Evolutionary conservation across 768 basidiomycete species (phyloP), one percentile per base, ranked within the genome.

Genomic region (Saitozyma sp.): DNA sequence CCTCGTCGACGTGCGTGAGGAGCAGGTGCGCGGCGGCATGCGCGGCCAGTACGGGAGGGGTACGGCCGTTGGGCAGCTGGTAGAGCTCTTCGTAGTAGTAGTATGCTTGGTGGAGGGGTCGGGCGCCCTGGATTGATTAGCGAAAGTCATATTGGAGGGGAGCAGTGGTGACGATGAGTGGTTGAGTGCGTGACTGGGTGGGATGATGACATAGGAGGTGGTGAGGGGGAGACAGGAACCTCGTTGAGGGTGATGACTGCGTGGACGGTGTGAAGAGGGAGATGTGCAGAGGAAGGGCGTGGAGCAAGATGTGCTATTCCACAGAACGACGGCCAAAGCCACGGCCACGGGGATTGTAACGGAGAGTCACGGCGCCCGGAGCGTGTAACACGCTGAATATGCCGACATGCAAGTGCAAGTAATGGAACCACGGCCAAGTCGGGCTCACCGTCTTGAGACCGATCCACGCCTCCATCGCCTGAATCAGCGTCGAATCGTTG

Each of bases 401-500:
- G 29, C 29, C 29, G 29, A 29, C 29, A 29, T 29, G 29, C 29
- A 29, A 29, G 29, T 29, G 29, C 29, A 29, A 29, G 29, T 5
- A 29, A 5, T 29, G 5, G 5, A 29, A 29, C 2, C 29, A 29
- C 29, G 29, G 2, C 29, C 29, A 11, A 19, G 38, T 4, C 13
- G 13, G 13, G 68, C 78, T 60, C 41, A 77, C 78, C 38, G 75
- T 71, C 61, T 79, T 76, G 19, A 80, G 64, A 2, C 78, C 80
- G 41, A 81, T 78, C 80, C 80, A 86, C 13, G 92, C 88, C 81
- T 97, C 93, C 63, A 93, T 91, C 66, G 88, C 85, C 75, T 95
- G 92, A 17, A 97, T 82, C 43, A 97, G 84, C 16, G 92, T 85
- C 72, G 92, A 89, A 76, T 96, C 93, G 75, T 93, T 92, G 8